Percentiles rank a stretch among this genome's conserved stretches.
Evolutionary conservation across 192 early-diverging fungal genomes (phyloP).

Genomic region (Coemansia sp.): DNA sequence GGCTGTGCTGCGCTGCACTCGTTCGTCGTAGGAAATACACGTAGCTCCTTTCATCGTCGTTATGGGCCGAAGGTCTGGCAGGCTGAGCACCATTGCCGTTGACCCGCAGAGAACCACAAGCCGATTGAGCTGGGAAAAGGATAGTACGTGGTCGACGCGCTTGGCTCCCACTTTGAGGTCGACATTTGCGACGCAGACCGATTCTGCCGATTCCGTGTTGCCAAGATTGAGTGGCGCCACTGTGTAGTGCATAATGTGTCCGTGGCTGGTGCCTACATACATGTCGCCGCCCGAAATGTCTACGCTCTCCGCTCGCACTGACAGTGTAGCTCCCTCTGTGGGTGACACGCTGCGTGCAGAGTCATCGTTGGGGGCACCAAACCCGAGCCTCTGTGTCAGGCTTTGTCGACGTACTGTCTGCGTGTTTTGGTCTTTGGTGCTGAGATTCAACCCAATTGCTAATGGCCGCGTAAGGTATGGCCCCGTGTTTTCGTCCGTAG

Average conservation of each 20-base stretch:
- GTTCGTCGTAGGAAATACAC: conserved; percentile 42
- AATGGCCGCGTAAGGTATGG: conserved; percentile 27
- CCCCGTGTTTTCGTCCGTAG: background rate
- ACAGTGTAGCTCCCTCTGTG: background rate
- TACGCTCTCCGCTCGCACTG: conserved; percentile 28
- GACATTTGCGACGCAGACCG: conserved; percentile 10
- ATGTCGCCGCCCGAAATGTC: conserved; percentile 30
- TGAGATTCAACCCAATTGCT: conserved; percentile 9
- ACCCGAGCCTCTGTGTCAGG: conserved; percentile 43
- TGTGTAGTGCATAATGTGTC: conserved; percentile 38
- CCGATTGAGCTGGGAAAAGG: conserved; percentile 25
- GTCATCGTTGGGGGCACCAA: conserved; percentile 6
- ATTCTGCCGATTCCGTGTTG: background rate
- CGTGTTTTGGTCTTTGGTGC: conserved; percentile 5
- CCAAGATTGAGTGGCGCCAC: conserved; percentile 12
- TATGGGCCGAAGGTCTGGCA: conserved; percentile 27
- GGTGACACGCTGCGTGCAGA: background rate
- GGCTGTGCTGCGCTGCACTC: conserved; percentile 9
- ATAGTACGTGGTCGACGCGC: conserved; percentile 45
- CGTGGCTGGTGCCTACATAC: conserved; percentile 42
- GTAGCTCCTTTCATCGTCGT: conserved; percentile 36
- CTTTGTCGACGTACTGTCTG: conserved; percentile 3
- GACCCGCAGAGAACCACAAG: conserved; percentile 44
- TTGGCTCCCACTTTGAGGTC: conserved; percentile 27
- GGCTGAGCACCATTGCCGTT: conserved; percentile 17